phyloP scores from a whole-genome alignment of 1,139 yeast species.

The Pichia sp. region DNA sequence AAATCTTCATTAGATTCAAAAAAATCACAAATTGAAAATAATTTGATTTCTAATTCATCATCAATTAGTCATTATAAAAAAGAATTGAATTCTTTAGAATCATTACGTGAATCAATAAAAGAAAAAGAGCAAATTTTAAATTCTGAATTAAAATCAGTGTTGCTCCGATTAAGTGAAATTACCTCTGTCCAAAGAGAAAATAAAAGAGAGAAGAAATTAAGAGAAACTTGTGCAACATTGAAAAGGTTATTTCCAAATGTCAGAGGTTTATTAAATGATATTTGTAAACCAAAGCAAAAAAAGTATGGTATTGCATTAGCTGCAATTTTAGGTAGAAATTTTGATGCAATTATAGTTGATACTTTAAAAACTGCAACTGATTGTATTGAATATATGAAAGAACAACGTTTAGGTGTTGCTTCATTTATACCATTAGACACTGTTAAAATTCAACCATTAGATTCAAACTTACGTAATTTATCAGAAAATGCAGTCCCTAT shows the following conservation, averaged over 20 bases:
- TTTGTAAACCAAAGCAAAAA: conserved; percentile 72
- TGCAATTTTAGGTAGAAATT: conserved; percentile 70
- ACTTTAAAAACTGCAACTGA: conserved; percentile 66
- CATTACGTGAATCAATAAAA: conserved; percentile 40
- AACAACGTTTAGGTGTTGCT: conserved; percentile 78
- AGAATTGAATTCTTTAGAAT: conserved; percentile 37
- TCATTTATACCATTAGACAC: conserved; percentile 87
- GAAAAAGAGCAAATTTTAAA: conserved; percentile 51
- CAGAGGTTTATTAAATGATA: conserved; percentile 69
- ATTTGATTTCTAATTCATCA: conserved; percentile 26
- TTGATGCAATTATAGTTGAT: conserved; percentile 82
- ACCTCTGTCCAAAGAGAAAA: conserved; percentile 74
- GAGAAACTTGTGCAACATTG: conserved; percentile 66
- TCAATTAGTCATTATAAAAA: conserved; percentile 36
- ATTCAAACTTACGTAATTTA: conserved; percentile 48
- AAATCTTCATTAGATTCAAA: conserved; percentile 33
- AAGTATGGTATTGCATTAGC: conserved; percentile 73
- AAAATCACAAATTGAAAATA: conserved; percentile 33
- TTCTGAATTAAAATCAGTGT: conserved; percentile 56
- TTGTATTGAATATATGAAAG: conserved; percentile 78
- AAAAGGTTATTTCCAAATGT: conserved; percentile 76
- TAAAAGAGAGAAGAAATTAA: conserved; percentile 55
- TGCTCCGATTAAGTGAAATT: conserved; percentile 60
- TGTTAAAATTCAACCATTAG: conserved; percentile 56
- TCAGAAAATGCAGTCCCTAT: conserved; percentile 56